Percentiles rank a stretch among this genome's conserved stretches.
Evolutionary conservation across 2,329 filamentous ascomycete species (phyloP).

Genomic region (Beauveria scarabaeidicola): DNA sequence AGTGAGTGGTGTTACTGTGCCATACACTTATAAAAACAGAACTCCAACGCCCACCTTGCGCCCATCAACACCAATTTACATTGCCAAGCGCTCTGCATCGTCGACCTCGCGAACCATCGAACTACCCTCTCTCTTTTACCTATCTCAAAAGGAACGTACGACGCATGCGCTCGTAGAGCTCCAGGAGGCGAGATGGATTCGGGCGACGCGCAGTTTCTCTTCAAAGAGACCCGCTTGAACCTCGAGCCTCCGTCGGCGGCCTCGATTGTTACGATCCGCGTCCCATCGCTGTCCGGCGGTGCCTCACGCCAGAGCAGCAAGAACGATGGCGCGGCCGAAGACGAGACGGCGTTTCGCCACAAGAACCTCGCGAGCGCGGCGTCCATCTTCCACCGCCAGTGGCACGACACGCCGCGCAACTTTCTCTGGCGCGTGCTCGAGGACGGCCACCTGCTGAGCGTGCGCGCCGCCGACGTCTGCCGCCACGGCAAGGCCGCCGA

Average conservation of each 20-base stretch:
- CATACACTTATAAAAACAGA: neutral
- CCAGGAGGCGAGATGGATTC: slow-evolving; percentile 58
- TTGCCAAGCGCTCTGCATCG: slow-evolving; percentile 12
- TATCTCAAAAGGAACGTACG: neutral
- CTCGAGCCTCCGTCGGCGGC: slow-evolving; percentile 63
- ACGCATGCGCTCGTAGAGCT: slow-evolving; percentile 4
- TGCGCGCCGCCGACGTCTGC: slow-evolving; percentile 74
- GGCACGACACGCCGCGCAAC: slow-evolving; percentile 67
- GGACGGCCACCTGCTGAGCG: slow-evolving; percentile 68
- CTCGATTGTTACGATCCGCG: slow-evolving; percentile 62
- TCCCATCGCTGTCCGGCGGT: slow-evolving; percentile 47
- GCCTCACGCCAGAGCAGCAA: slow-evolving; percentile 34
- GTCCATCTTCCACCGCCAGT: slow-evolving; percentile 75
- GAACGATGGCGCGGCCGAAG: slow-evolving; percentile 39
- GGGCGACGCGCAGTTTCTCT: slow-evolving; percentile 56
- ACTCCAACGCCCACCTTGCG: neutral
- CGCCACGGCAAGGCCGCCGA: slow-evolving; percentile 58
- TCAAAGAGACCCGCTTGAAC: slow-evolving; percentile 81
- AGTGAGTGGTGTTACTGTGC: no score
- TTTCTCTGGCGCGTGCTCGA: slow-evolving; percentile 90
- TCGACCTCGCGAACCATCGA: slow-evolving; percentile 11
- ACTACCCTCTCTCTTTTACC: neutral
- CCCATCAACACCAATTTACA: neutral
- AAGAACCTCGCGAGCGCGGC: slow-evolving; percentile 69
- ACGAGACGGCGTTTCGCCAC: slow-evolving; percentile 65